Base-by-base conservation (phyloP, 192 early-diverging fungal genomes). In the Funneliformis mosseae region DNA sequence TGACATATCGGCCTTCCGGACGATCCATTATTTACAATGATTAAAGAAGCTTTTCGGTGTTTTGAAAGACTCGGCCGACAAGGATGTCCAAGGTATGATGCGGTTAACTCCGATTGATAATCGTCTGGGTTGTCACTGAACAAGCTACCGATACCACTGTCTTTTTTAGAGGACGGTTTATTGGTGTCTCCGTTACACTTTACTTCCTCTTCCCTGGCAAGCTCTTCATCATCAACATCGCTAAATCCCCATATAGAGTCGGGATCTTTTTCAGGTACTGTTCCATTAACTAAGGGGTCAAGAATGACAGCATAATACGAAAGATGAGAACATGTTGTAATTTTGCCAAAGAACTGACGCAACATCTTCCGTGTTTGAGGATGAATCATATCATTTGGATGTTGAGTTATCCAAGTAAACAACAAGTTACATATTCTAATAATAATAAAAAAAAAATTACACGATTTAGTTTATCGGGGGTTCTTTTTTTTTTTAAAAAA, bases 301-400 rank as follows among this genome's bases (percentile, higher is more conserved):
- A 86, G 66, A 82, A 18, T 18, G 73, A 81, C 33, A 75, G 61
- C 23, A 82, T 67, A 72, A 76, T 77, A 23, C 48, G 62, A n/a
- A 78, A 86, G 61, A 86, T 64, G 85, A 77, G 79, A 82, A 81
- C 64, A 81, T 64, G 1, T 76, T 60, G 12, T 78, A 67, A 59
- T 83, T 78, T 41, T 82, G 74, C 45, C 71, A 45, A 16, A 82
- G 76, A 67, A 86, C 76, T 14, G 66, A 72, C 18, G 79, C 74
- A 86, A 38, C 18, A 78, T 61, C 39, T 83, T 78, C 8, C 83
- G 70, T 3, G 85, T 86, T 25, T 86, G 85, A 2, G 79, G 82
- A 66, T 86, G 85, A 33, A 83, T 81, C 18, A 86, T 43, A 39
- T 86, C 85, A 25, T 86, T 79, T n/a, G 85, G 85, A 75, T 86